Evolutionary conservation across 495 filamentous ascomycete genomes (phyloP).

Genomic region (Xylaria cubensis): DNA sequence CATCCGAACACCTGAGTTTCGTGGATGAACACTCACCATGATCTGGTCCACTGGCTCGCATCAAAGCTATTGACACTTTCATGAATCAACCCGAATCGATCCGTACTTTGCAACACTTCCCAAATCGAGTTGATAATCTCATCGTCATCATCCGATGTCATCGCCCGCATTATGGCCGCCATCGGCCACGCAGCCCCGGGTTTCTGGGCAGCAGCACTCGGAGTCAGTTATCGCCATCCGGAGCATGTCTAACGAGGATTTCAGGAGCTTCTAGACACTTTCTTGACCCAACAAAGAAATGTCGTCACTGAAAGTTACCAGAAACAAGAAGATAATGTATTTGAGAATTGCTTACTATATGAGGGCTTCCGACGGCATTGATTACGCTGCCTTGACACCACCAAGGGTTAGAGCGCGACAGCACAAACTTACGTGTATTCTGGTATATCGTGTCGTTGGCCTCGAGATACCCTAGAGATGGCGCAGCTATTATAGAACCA

Average conservation of each 20-base stretch:
- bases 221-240: not conserved
- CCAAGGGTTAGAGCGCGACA: constrained; percentile 62
- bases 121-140: constrained; percentile 57
- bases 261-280: too few relatives aligned
- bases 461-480: constrained; percentile 58
- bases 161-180: constrained; percentile 56
- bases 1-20: not conserved
- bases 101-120: constrained; percentile 59
- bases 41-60: constrained; percentile 60
- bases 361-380: constrained; percentile 62
- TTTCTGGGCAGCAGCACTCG: constrained; percentile 32
- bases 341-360: constrained; percentile 35
- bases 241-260: too few relatives aligned
- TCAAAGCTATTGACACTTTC: constrained; percentile 65
- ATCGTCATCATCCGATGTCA: constrained; percentile 50
- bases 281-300: too few relatives aligned
- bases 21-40: constrained; percentile 50
- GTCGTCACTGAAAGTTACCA: too few relatives aligned
- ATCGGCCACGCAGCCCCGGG: constrained; percentile 67
- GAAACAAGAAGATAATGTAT: not conserved
- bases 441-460: constrained; percentile 54
- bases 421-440: constrained; percentile 56
- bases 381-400: constrained; percentile 61
- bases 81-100: constrained; percentile 65
- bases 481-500: constrained; percentile 39